Conservation (phyloP, 768 basidiomycete species). For the Galerina marginata region DNA sequence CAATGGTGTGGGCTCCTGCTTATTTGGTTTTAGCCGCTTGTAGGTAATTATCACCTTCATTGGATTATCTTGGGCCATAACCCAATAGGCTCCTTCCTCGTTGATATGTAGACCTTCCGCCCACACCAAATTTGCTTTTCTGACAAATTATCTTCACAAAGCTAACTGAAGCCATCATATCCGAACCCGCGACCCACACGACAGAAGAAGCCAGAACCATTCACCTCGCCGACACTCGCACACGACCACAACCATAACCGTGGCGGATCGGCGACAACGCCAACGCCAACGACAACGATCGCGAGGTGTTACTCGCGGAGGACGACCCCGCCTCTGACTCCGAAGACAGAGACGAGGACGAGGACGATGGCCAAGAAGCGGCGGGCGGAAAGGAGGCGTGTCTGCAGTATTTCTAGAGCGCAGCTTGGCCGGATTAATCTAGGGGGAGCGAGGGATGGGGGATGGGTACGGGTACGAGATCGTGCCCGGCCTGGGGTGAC, state of each 20-base stretch:
- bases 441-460: conserved; percentile 10
- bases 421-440: conserved; percentile 55
- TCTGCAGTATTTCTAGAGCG: conserved; percentile 51
- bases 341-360: conserved; percentile 34
- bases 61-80: conserved; percentile 93
- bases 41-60: conserved; percentile 74
- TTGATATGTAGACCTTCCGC: conserved; percentile 54
- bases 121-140: background rate
- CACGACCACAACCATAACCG: conserved; percentile 27
- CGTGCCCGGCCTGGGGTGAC: conserved; percentile 24
- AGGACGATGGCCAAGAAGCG: conserved; percentile 25
- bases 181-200: conserved; percentile 50
- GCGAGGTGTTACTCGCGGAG: conserved; percentile 33
- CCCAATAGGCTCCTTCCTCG: conserved; percentile 93
- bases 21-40: conserved; percentile 75
- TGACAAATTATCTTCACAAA: conserved; percentile 25
- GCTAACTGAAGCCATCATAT: conserved; percentile 88
- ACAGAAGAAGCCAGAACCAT: conserved; percentile 44
- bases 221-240: conserved; percentile 50
- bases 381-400: conserved; percentile 26
- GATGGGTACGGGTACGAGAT: conserved; percentile 38
- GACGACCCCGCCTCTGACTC: conserved; percentile 36
- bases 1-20: conserved; percentile 78
- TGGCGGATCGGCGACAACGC: conserved; percentile 1
- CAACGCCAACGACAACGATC: conserved; percentile 32